Base-by-base conservation (phyloP, 768 basidiomycete species). In the Exsudoporus frostii region DNA sequence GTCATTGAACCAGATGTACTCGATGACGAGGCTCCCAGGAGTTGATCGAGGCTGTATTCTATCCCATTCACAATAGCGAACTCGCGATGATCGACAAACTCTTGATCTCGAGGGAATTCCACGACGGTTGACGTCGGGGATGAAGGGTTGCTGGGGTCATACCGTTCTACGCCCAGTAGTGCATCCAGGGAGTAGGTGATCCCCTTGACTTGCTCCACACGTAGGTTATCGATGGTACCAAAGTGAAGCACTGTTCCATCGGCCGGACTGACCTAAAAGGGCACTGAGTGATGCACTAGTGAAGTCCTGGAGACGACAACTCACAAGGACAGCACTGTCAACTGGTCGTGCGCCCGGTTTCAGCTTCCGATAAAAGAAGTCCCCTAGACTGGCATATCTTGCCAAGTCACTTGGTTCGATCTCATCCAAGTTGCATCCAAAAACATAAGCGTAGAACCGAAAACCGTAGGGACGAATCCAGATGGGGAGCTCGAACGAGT, bases 21-120 rank as follows among this genome's bases (percentile, higher is more conserved):
- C 0, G 78, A 70, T 5, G 65, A 56, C 7, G 71, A 65, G 7
- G 73, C 65, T 22, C 96, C 96, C 44, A 98, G 77, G 33, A 98
- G 87, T 60, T 92, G 82, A 46, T 88, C 85, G n/a, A 99, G 82
- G 39, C 85, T 92, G 73, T 99, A 98, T 64, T 91, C 86, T 63
- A 99, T 97, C 41, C 95, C 94, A 64, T 99, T 99, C 60, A 99
- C 91, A 65, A 92, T 87, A 4, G 96, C 97, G 64, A 99, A 99
- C 57, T 95, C 87, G 56, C 77, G 81, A 72, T 98, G 90, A 64
- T 90, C 81, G 34, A 96, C 89, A 73, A 80, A 77, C 53, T 83
- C 79, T 58, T 78, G 75, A 29, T 71, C 74, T 13, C 51, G n/a
- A 30, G 73, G 72, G 56, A 74, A 76, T 3, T 77, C 69, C 44